Conservation (phyloP, 176 grass and related monocot genomes). For the sorghum (Sorghum bicolor) region Sorghum_bicolor_NCBIv3 NC_012872.2:62982501-62983000, state of each 20-base stretch:
- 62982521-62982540: background rate
- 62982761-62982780: conserved; percentile 81
- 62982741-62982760: conserved; percentile 87
- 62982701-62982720: conserved; percentile 73
- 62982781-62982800: conserved; percentile 23
- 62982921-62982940: background rate
- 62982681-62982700: conserved; percentile 96
- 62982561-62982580: background rate
- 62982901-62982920: background rate
- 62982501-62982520: background rate
- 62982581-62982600: background rate
- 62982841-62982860: background rate
- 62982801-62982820: conserved; percentile 7
- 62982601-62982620: background rate
- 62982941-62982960: background rate
- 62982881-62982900: background rate
- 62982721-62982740: conserved; percentile 73
- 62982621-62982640: conserved; percentile 3
- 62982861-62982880: background rate
- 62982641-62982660: conserved; percentile 84
- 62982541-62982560: background rate
- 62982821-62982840: background rate
- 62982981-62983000: background rate
- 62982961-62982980: background rate
- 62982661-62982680: conserved; percentile 83